Base-by-base conservation (phyloP, 176 grass and related monocot genomes). In the Oryza brachyantha region DNA sequence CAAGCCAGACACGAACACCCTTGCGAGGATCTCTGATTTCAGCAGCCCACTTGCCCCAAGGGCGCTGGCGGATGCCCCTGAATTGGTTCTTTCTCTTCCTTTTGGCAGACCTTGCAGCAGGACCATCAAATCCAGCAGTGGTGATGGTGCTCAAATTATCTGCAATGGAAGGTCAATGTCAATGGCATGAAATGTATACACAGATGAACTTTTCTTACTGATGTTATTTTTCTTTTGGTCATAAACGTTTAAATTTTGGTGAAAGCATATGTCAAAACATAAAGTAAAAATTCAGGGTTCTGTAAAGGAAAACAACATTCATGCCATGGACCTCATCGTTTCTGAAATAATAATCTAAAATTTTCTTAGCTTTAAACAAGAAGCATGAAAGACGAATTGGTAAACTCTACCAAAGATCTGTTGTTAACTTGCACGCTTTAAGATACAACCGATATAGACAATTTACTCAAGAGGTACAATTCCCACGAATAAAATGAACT, bases 31-130 rank as follows among this genome's bases (percentile, higher is more conserved):
- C 92, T 84, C 96, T 88, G 52, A 99, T 99, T 83, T 99, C 96
- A 94, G 96, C 96, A 77, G 96, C 96, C 96, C 96, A 99, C 81
- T 99, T 99, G 43, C 96, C 96, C 96, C 96, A 99, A 46, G 92
- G 92, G 63, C 96, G 96, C 41, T 95, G 90, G 38, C 96, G 92
- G 88, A 99, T 99, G 62, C 96, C 96, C 66, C 96, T 87, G 78
- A 84, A 99, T 57, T 82, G 87, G 46, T 95, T 99, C 88, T 95
- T 99, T 81, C 92, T 95, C 81, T 91, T 99, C 70, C 96, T 90
- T 65, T 93, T 95, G 29, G 76, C 55, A 41, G 86, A 88, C 39
- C 31, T 89, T 84, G 80, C 72, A 36, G 85, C 90, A 86, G 74
- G 77, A 11, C 72, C 88, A 87, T 90, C 74, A 72, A 60, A 81